These are phyloP conservation scores for Volvariella surrecta DNA, from an alignment of 1,284 basidiomycete species.

Conservation along the genomic window DNA sequence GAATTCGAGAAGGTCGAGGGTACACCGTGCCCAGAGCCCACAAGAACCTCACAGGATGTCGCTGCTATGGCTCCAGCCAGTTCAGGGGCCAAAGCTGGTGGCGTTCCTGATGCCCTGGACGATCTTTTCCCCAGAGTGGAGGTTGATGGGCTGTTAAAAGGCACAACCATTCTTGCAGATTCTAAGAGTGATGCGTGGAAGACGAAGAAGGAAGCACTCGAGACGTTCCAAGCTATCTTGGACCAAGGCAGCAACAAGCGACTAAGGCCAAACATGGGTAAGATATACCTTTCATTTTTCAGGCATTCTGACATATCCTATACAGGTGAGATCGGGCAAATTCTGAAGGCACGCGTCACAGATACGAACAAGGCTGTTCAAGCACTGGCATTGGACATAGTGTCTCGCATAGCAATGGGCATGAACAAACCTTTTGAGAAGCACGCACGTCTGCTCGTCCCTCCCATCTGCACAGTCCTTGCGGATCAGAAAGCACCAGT, in stretches of 20 bases:
- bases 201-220: slow-evolving; percentile 92
- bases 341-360: slow-evolving; percentile 82
- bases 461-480: slow-evolving; percentile 78
- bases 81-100: slow-evolving; percentile 27
- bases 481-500: slow-evolving; percentile 92
- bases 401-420: slow-evolving; percentile 82
- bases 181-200: slow-evolving; percentile 96
- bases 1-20: slow-evolving; percentile 96
- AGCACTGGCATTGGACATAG: slow-evolving; percentile 82
- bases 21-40: slow-evolving; percentile 74
- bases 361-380: slow-evolving; percentile 97
- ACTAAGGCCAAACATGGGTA: slow-evolving; percentile 86
- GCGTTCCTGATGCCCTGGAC: slow-evolving; percentile 69
- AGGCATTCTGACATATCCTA: slow-evolving; percentile 8
- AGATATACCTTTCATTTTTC: slow-evolving; percentile 16
- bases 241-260: slow-evolving; percentile 91
- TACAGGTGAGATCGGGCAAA: slow-evolving; percentile 81
- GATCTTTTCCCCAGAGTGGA: slow-evolving; percentile 95
- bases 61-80: slow-evolving; percentile 38
- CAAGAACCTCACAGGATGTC: slow-evolving; percentile 69
- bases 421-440: slow-evolving; percentile 97
- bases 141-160: slow-evolving; percentile 79
- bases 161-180: slow-evolving; percentile 78
- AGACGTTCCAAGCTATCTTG: slow-evolving; percentile 75
- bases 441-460: slow-evolving; percentile 68